These are phyloP conservation scores for Plasmodium berghei DNA, from an alignment of 169 alveolate genomes.

Conservation along the genomic window DNA sequence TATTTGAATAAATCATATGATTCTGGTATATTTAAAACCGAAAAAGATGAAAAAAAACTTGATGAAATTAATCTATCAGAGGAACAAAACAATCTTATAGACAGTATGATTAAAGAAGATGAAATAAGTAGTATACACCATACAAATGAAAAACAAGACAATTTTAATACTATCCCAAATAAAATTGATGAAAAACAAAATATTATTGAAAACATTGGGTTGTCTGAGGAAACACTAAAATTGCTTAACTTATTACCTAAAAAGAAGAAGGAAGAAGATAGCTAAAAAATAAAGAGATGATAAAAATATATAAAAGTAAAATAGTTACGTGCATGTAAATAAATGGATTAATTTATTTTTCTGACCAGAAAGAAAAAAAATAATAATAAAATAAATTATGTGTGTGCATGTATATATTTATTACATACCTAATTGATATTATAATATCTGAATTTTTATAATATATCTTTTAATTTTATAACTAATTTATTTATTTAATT, in stretches of 20 bases:
- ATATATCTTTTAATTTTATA: no score
- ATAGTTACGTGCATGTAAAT: background rate
- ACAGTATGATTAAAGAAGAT: constrained; percentile 6
- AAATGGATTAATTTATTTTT: constrained; percentile 3
- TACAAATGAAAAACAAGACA: constrained; percentile 16
- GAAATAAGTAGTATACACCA: background rate
- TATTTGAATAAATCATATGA: constrained; percentile 34
- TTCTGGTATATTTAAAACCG: constrained; percentile 18
- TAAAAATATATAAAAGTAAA: background rate
- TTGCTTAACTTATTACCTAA: constrained; percentile 61
- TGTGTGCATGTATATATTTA: background rate
- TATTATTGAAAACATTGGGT: constrained; percentile 50
- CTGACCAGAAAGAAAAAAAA: constrained; percentile 4
- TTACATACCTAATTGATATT: no score
- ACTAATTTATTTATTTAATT: no score
- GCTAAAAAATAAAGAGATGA: background rate
- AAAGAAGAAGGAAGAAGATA: constrained; percentile 35
- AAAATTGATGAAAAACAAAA: constrained; percentile 52
- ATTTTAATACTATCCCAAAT: constrained; percentile 7
- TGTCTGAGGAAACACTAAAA: constrained; percentile 69
- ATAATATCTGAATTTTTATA: no score
- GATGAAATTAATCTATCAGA: background rate
- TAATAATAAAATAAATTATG: background rate
- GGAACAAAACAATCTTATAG: background rate
- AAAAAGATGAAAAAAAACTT: background rate